A percentile compares a stretch with the other conserved stretches of the same genome.
Conservation (phyloP, 2,329 filamentous ascomycete species). For the Decorospora gaudefroyi region DNA sequence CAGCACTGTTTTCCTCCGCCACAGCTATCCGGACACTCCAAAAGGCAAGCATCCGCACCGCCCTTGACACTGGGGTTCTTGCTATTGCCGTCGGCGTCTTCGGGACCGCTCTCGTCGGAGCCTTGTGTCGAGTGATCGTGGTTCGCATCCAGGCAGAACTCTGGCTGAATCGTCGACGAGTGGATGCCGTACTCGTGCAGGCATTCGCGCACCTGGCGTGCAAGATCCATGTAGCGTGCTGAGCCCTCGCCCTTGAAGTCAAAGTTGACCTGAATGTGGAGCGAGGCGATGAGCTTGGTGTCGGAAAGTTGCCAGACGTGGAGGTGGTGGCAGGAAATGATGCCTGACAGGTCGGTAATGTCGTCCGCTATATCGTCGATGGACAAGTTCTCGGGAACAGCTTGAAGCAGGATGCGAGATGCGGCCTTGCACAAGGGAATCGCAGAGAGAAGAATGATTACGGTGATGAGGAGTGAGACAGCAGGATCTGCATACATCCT, state of each 20-base stretch:
- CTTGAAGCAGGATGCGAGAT: conserved; percentile 88
- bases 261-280: conserved; percentile 92
- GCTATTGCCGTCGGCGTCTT: conserved; percentile 35
- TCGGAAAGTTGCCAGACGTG: conserved; percentile 98
- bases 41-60: conserved; percentile 46
- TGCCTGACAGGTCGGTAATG: conserved; percentile 80
- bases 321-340: conserved; percentile 90
- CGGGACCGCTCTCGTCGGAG: conserved; percentile 38
- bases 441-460: conserved; percentile 72
- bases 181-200: conserved; percentile 96
- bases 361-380: conserved; percentile 91
- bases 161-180: conserved; percentile 94
- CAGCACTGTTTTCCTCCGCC: conserved; percentile 51
- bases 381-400: conserved; percentile 84
- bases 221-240: conserved; percentile 86
- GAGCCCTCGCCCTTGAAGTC: conserved; percentile 80
- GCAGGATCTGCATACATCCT: conserved; percentile 87
- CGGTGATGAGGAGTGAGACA: conserved; percentile 91
- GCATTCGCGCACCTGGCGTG: conserved; percentile 79
- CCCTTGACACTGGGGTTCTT: conserved; percentile 47
- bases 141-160: conserved; percentile 62
- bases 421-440: conserved; percentile 79
- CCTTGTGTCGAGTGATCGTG: conserved; percentile 49
- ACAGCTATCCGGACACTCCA: conserved; percentile 53
- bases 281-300: conserved; percentile 87